Conservation (phyloP, 805 yeast genomes). For the Wickerhamiella bombiphila region DNA sequence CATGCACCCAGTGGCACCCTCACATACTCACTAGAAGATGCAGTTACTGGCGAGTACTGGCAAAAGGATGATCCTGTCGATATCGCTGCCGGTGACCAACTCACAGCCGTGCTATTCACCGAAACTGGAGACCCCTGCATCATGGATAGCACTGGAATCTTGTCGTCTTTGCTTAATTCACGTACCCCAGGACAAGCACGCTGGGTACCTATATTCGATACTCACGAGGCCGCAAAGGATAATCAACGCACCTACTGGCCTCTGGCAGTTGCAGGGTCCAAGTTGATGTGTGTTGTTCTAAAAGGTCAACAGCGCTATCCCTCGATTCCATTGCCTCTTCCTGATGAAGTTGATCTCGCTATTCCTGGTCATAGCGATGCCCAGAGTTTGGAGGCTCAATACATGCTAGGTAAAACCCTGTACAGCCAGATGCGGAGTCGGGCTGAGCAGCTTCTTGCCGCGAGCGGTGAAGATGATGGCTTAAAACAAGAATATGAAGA, state of each 20-base stretch:
- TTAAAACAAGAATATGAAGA: slow-evolving; percentile 28
- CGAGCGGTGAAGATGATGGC: slow-evolving; percentile 13
- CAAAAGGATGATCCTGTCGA: slow-evolving; percentile 24
- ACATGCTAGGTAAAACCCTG: slow-evolving; percentile 17
- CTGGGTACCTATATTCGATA: slow-evolving; percentile 77
- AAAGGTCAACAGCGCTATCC: slow-evolving; percentile 56
- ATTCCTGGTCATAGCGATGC: slow-evolving; percentile 37
- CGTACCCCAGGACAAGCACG: slow-evolving; percentile 57
- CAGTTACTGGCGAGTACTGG: slow-evolving; percentile 26
- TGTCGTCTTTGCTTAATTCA: slow-evolving; percentile 65
- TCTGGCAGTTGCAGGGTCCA: slow-evolving; percentile 51
- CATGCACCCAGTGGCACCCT: slow-evolving; percentile 23
- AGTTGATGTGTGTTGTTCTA: slow-evolving; percentile 57
- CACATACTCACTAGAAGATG: slow-evolving; percentile 36
- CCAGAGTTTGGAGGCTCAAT: slow-evolving; percentile 14
- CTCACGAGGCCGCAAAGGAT: slow-evolving; percentile 30
- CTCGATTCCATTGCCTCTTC: slow-evolving; percentile 69
- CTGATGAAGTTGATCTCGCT: slow-evolving; percentile 58
- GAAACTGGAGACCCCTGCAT: slow-evolving; percentile 83
- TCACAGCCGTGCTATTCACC: slow-evolving; percentile 70
- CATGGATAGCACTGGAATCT: slow-evolving; percentile 61
- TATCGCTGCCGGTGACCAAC: slow-evolving; percentile 22
- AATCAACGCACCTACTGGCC: slow-evolving; percentile 68
- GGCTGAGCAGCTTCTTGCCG: slow-evolving; percentile 10
- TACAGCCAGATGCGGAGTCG: slow-evolving; percentile 17